A percentile compares a stretch with the other conserved stretches of the same genome.
phyloP scores from a whole-genome alignment of 306 rosid genomes.

The barrel medic (Medicago truncatula) region DNA sequence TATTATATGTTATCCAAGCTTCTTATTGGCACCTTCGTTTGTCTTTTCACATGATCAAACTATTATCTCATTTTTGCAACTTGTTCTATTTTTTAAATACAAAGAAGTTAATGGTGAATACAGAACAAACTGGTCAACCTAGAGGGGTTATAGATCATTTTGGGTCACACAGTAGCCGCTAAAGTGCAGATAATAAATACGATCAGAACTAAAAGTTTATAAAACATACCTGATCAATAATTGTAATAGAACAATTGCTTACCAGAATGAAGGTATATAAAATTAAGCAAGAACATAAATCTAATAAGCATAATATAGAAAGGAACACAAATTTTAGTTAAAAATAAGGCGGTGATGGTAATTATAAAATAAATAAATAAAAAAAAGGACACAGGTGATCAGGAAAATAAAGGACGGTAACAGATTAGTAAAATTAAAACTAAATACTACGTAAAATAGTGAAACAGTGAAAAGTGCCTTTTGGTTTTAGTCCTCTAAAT shows the following conservation, averaged over 20 bases:
- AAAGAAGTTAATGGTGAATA: not conserved
- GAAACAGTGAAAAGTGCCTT: not conserved
- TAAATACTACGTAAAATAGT: not conserved
- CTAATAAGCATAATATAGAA: not conserved
- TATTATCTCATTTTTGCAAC: not conserved
- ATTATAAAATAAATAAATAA: not conserved
- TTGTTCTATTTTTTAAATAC: not conserved
- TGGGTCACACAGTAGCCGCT: not conserved
- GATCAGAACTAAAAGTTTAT: not conserved
- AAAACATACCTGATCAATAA: not conserved
- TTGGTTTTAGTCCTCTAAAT: not conserved
- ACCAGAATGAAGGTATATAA: not conserved
- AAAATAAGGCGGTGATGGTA: not conserved
- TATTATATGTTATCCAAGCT: not conserved
- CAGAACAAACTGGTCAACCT: not conserved
- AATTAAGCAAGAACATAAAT: not conserved
- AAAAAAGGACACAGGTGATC: conserved; percentile 2
- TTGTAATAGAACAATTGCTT: not conserved
- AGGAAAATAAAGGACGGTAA: not conserved
- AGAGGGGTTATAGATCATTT: not conserved
- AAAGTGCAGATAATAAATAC: not conserved
- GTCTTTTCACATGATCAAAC: not conserved
- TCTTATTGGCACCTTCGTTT: not conserved
- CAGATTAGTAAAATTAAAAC: not conserved
- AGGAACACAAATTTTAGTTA: not conserved